These are phyloP conservation scores for Orbilia oligospora DNA, from an alignment of 2,329 filamentous ascomycete species.

Conservation along the genomic window DNA sequence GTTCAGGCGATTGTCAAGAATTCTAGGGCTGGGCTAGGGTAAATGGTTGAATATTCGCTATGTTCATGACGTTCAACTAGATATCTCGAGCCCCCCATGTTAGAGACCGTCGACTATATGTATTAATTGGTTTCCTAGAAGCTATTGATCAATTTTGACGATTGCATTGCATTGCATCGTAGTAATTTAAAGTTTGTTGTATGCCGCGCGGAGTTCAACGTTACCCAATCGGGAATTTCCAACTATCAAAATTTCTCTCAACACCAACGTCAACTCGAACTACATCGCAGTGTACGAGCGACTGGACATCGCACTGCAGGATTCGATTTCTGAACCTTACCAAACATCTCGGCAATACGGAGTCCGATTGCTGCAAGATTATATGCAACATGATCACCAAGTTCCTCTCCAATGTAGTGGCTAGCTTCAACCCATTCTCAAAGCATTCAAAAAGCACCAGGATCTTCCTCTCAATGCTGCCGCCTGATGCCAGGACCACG, in stretches of 20 bases:
- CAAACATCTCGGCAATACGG: constrained; percentile 13
- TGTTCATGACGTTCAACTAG: neutral
- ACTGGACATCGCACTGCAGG: neutral
- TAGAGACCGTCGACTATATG: neutral
- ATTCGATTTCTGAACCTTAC: constrained; percentile 6
- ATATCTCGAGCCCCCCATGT: neutral
- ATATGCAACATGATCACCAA: constrained; percentile 79
- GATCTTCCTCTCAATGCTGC: constrained; percentile 87
- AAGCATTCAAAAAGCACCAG: constrained; percentile 83
- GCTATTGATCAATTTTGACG: no score
- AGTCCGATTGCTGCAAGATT: constrained; percentile 19
- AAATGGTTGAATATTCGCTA: constrained; percentile 51
- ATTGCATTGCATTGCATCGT: no score
- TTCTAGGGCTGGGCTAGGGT: constrained; percentile 84
- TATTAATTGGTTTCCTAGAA: neutral
- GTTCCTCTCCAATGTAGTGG: constrained; percentile 86
- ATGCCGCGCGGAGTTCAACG: neutral
- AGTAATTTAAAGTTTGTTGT: no score
- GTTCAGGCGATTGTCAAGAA: constrained; percentile 90
- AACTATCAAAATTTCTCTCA: constrained; percentile 23
- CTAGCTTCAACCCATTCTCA: constrained; percentile 94
- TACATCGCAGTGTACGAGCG: no score
- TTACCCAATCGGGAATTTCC: constrained; percentile 18
- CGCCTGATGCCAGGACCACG: constrained; percentile 79
- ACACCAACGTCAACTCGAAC: neutral